Evolutionary conservation across 305 asterid species (phyloP), one percentile per base, ranked within the genome.

Genomic region (Fraxinus nigra): DNA sequence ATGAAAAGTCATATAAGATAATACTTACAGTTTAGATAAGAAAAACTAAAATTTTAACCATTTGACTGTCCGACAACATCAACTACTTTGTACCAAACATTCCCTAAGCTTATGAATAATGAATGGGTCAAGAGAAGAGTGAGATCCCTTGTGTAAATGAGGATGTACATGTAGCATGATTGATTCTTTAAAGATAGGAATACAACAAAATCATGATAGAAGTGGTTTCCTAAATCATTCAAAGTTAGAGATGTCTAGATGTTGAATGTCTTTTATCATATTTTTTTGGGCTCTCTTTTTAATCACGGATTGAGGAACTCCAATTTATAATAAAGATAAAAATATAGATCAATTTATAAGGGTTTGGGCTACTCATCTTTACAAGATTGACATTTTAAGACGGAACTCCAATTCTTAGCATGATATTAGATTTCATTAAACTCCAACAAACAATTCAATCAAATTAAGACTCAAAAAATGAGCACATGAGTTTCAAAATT

Each of bases 191-290:
- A 1, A 16, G 59, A 34, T 8, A 65, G 75, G 51, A 20, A 37
- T 13, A 61, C 72, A 77, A 43, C 61, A n/a, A 24, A 74, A 75
- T 81, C 38, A 76, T 79, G 75, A 11, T 0, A 33, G 18, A 70
- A 34, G 38, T 74, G 80, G 70, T 30, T 80, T 24, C 70, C 32
- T 38, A 26, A 48, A 26, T 7, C 51, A 76, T 84, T 35, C 63
- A 40, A 3, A 11, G 40, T 37, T 51, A 40, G 7, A 74, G 76
- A 81, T 63, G 48, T 69, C 81, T 48, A 40, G 43, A 78, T 32
- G 83, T 69, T 56, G 84, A 13, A 28, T 75, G 35, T 24, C 59
- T 63, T 10, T 32, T n/a, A 34, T 34, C 38, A 34, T 34, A 34
- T 34, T 3, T 34, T 34, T 34, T 34, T 34, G 7, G 34, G 38